Percentiles rank a stretch among this genome's conserved stretches.
Conservation (phyloP, 805 yeast genomes). For the Tetrapisispora iriomotensis region DNA sequence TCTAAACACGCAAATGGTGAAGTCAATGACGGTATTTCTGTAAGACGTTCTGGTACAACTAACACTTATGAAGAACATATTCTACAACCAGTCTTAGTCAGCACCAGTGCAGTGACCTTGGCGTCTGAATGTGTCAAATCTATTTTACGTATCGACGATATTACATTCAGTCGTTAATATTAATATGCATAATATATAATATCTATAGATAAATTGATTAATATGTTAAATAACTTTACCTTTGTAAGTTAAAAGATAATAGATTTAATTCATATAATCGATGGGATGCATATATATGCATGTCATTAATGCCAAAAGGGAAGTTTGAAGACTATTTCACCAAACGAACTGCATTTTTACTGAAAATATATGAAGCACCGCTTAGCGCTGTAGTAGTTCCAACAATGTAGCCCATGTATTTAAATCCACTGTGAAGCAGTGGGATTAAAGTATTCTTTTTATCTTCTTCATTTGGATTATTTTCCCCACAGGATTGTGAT, state of each 20-base stretch:
- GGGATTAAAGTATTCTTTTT: no score
- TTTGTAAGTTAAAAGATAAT: not conserved
- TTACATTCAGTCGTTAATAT: constrained; percentile 71
- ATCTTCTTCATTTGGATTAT: constrained; percentile 7
- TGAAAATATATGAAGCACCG: constrained; percentile 67
- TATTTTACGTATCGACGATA: constrained; percentile 92
- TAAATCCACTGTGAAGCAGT: no score
- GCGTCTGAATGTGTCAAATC: constrained; percentile 97
- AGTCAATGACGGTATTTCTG: constrained; percentile 88
- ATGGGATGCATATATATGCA: no score
- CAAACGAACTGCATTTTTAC: constrained; percentile 57
- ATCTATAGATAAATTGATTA: constrained; percentile 1
- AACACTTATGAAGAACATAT: constrained; percentile 91
- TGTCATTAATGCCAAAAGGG: no score
- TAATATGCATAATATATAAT: constrained; percentile 4
- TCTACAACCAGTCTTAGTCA: constrained; percentile 90
- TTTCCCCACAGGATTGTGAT: constrained; percentile 4
- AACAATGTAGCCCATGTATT: constrained; percentile 42
- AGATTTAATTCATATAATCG: not conserved
- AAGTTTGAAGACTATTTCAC: no score
- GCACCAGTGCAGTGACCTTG: constrained; percentile 84
- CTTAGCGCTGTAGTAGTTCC: constrained; percentile 66
- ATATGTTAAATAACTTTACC: not conserved
- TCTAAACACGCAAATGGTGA: constrained; percentile 88
- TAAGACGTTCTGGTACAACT: constrained; percentile 85